Evolutionary conservation across 2,329 filamentous ascomycete species (phyloP), one percentile per base, ranked within the genome.

Genomic region (Escovopsis sp.): DNA sequence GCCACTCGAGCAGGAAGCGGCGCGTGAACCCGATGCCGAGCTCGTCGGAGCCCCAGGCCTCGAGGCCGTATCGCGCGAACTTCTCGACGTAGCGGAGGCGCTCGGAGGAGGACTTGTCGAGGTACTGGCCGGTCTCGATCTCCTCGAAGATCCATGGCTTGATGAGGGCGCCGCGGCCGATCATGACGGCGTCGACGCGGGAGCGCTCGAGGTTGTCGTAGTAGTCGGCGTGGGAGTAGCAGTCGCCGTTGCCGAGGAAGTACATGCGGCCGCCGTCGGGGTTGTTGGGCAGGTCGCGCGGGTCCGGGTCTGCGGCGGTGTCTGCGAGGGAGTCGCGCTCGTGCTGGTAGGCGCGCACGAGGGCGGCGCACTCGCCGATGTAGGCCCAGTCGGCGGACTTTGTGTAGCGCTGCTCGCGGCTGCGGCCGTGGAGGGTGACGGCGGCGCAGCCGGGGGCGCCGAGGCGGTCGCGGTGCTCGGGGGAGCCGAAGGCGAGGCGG

Each of bases 141-240:
- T 98, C 91, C 61, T 98, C 91, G 57, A 96, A 98, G 47, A 98
- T 70, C 91, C 91, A 98, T 1, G 91, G 91, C 65, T 98, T 98
- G 64, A 96, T 85, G 44, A 98, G 73, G 9, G 91, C 91, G 43
- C 91, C 91, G 46, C 91, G 84, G n/a, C 81, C 91, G 46, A 96
- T 78, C 91, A 98, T 96, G 57, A 94, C 84, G n/a, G 79, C 79
- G 64, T 96, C 89, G 37, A 96, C 87, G 37, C 76, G 75, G 31
- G 84, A 74, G 45, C 89, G 74, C 38, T 81, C 71, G 33, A 96
- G 68, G 54, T 91, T 79, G 43, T 79, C 67, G 48, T 78, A 78
- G 65, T 96, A 96, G 57, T 96, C 87, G 29, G 79, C 65, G 59
- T 96, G 87, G 5, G 87, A 95, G 65, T 85, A 95, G 62, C 88